Percentiles rank a stretch among this genome's conserved stretches.
These are phyloP conservation scores for Xylaria curta DNA, from an alignment of 495 filamentous ascomycete genomes.

Conservation along the genomic window DNA sequence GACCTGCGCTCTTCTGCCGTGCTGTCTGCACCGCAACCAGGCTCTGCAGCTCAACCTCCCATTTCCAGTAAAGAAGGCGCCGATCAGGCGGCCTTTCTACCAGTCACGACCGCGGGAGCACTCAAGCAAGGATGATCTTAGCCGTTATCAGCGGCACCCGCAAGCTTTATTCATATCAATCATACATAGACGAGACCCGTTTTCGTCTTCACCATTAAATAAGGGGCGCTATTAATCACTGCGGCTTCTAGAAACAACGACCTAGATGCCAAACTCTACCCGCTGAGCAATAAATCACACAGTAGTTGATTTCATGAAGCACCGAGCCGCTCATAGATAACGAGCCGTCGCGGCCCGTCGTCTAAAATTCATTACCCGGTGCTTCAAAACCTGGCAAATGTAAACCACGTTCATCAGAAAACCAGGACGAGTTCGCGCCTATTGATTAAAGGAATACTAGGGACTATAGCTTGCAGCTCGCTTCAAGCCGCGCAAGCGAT, in stretches of 20 bases:
- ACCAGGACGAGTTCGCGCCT: constrained; percentile 12
- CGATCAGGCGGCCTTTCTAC: constrained; percentile 7
- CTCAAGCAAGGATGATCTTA: constrained; percentile 20
- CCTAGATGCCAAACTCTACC: neutral
- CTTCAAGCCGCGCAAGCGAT: constrained; percentile 15
- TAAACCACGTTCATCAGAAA: neutral
- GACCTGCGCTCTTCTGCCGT: constrained; percentile 7
- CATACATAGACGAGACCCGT: constrained; percentile 4
- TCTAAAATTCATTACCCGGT: constrained; percentile 7
- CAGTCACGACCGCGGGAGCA: neutral
- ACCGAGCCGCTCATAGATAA: neutral
- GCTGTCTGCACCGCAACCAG: constrained; percentile 11
- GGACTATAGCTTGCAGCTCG: constrained; percentile 4
- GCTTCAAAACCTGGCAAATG: constrained; percentile 23
- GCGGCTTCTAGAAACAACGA: neutral
- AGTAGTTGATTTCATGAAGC: neutral
- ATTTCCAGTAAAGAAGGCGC: constrained; percentile 6
- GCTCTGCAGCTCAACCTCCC: constrained; percentile 9
- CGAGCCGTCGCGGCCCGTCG: constrained; percentile 13
- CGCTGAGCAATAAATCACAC: neutral
- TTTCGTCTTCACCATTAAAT: neutral
- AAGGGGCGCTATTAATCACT: constrained; percentile 1
- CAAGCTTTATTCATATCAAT: neutral
- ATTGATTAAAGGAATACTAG: neutral
- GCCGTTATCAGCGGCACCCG: constrained; percentile 20